Evolutionary conservation across 805 yeast species (phyloP), one percentile per base, ranked within the genome.

Genomic region (Cyberlindnera suaveolens): DNA sequence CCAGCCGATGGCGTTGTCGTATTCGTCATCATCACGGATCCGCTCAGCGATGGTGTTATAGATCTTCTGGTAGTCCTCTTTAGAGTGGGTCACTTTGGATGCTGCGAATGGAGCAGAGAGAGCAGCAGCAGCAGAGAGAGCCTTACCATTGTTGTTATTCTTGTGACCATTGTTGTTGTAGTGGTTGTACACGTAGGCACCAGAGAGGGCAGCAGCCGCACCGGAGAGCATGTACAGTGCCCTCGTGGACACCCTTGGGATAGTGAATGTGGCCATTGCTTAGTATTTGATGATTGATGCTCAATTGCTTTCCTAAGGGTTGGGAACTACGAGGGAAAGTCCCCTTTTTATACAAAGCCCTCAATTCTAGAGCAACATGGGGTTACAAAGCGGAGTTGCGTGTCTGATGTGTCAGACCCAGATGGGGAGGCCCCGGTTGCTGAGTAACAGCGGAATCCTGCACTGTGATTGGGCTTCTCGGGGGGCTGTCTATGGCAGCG

Each of bases 11-110:
- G 77, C 79, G 50, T 79, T 82, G 53, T 83, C 90, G 57, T 75
- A 80, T 39, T 68, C 74, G 42, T 70, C 74, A 16, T 71, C 67
- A 8, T 79, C 85, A 49, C 72, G 68, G 19, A 85, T 60, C 60
- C 72, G 74, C 34, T 57, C 59, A 31, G 82, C 96, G 73, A 77
- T 87, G 50, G 79, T 93, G 66, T 78, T 81, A 66, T 80, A 91
- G 47, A 77, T 77, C 46, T 67, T 55, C 62, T 74, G 89, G 60
- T 74, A 89, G 50, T 84, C 86, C 11, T 70, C 67, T 40, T 36
- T 17, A 10, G 50, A n/a, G 46, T 54, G 51, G 38, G 54, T 68
- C 56, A 56, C 66, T 42, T 8, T n/a, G 5, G 16, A 9, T 6
- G 40, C 40, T 9, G 17, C 14, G 31, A 38, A 38, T 39, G 58